These are phyloP conservation scores for Hyaloscypha bicolor DNA, from an alignment of 495 filamentous ascomycete species.

Conservation along the genomic window DNA sequence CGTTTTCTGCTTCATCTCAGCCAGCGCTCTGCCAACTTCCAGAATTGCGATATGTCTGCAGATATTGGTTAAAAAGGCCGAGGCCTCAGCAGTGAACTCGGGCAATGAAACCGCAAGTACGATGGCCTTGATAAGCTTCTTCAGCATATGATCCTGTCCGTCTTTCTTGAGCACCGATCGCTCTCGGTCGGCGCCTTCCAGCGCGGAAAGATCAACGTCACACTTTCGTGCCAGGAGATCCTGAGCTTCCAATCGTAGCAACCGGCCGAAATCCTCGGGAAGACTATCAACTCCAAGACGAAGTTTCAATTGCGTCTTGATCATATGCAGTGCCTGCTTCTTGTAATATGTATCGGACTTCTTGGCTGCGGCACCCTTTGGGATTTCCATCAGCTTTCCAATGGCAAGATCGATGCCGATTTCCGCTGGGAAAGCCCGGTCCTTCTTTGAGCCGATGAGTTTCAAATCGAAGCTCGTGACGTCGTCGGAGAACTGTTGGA, in stretches of 20 bases:
- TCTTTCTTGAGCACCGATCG: constrained; percentile 85
- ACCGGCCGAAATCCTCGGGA: constrained; percentile 82
- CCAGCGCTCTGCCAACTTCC: constrained; percentile 81
- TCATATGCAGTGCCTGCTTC: constrained; percentile 83
- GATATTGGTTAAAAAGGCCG: constrained; percentile 71
- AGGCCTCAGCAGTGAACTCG: constrained; percentile 74
- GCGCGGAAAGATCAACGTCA: constrained; percentile 59
- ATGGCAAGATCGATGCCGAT: constrained; percentile 89
- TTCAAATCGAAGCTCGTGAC: constrained; percentile 81
- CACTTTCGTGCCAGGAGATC: constrained; percentile 75
- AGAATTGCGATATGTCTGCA: constrained; percentile 88
- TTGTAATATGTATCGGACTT: constrained; percentile 87
- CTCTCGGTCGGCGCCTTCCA: constrained; percentile 72
- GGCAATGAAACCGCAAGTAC: constrained; percentile 84
- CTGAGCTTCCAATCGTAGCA: constrained; percentile 85
- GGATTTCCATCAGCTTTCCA: constrained; percentile 77
- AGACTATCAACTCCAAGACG: constrained; percentile 84
- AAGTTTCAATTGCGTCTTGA: constrained; percentile 86
- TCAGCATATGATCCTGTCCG: constrained; percentile 75
- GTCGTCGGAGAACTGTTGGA: constrained; percentile 85
- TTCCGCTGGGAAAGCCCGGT: constrained; percentile 81
- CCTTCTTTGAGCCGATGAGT: constrained; percentile 83
- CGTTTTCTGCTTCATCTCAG: constrained; percentile 68
- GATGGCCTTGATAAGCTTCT: constrained; percentile 84
- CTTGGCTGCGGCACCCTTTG: constrained; percentile 63